phyloP scores from a whole-genome alignment of 2,329 filamentous ascomycete species.

The Cytospora piceicola region DNA sequence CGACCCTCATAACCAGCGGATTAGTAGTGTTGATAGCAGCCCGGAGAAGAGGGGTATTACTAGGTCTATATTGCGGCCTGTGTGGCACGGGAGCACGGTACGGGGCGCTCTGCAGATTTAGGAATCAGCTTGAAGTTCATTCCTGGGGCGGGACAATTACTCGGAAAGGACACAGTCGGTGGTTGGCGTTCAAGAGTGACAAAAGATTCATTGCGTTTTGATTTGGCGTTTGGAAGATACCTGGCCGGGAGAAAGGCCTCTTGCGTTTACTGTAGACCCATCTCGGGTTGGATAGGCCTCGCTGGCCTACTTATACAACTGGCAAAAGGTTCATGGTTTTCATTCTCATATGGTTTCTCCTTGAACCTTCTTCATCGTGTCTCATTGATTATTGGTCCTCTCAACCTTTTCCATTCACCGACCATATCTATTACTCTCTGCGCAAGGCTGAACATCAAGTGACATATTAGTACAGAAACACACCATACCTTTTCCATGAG shows the following conservation, averaged over 20 bases:
- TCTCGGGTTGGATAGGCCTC: background rate
- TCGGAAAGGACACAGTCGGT: background rate
- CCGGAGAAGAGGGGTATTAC: conserved; percentile 3
- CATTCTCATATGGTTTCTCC: background rate
- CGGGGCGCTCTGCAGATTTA: conserved; percentile 15
- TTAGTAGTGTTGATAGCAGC: background rate
- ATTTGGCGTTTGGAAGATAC: conserved; percentile 16
- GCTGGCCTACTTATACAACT: background rate
- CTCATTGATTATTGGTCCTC: background rate
- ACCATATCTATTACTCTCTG: background rate
- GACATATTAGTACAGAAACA: conserved; percentile 9
- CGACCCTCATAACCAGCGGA: background rate
- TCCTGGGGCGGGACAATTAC: background rate
- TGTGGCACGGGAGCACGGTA: conserved; percentile 10
- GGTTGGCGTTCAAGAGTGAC: conserved; percentile 9
- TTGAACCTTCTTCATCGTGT: background rate
- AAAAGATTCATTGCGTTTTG: background rate
- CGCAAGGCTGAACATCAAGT: background rate
- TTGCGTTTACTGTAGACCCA: conserved; percentile 7
- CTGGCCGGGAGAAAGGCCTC: conserved; percentile 3
- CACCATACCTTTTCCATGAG: background rate
- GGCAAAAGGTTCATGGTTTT: background rate
- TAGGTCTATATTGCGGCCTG: conserved; percentile 1
- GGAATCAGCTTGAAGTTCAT: background rate
- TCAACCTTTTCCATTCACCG: no score